These are phyloP conservation scores for Exobasidium rhododendri DNA, from an alignment of 1,284 basidiomycete genomes.

Conservation along the genomic window DNA sequence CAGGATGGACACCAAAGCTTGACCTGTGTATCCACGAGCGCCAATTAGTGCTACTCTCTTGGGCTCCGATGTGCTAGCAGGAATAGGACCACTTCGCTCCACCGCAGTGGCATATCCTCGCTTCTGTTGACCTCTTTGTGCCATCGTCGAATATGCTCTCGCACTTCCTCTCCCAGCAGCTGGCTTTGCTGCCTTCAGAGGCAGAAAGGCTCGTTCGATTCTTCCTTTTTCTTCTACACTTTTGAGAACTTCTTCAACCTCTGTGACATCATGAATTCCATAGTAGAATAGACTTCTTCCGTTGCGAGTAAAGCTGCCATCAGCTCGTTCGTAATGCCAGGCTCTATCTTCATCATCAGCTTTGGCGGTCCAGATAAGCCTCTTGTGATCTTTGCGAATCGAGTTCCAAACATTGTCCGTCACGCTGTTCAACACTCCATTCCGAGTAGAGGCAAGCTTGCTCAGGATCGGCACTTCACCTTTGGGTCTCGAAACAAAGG, in stretches of 20 bases:
- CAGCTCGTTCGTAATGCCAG: slow-evolving; percentile 98
- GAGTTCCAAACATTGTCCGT: slow-evolving; percentile 95
- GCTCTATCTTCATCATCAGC: slow-evolving; percentile 91
- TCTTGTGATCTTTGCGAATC: slow-evolving; percentile 89
- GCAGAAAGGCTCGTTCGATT: slow-evolving; percentile 81
- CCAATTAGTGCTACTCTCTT: slow-evolving; percentile 94
- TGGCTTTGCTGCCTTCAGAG: slow-evolving; percentile 77
- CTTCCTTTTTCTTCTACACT: slow-evolving; percentile 85
- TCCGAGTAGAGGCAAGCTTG: slow-evolving; percentile 82
- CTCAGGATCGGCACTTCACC: slow-evolving; percentile 87
- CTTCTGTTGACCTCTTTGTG: slow-evolving; percentile 15
- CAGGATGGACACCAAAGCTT: slow-evolving; percentile 80
- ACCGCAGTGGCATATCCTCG: slow-evolving; percentile 59
- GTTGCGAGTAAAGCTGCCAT: slow-evolving; percentile 92
- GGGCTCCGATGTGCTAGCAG: slow-evolving; percentile 62
- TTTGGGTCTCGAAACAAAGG: slow-evolving; percentile 85
- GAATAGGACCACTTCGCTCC: slow-evolving; percentile 55
- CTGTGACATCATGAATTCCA: slow-evolving; percentile 83
- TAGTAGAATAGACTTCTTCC: slow-evolving; percentile 95
- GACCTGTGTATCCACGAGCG: slow-evolving; percentile 91
- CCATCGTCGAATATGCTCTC: slow-evolving; percentile 54
- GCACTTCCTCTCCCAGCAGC: slow-evolving; percentile 46
- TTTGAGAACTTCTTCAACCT: slow-evolving; percentile 69
- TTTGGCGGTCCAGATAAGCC: slow-evolving; percentile 93
- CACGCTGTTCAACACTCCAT: slow-evolving; percentile 87